Evolutionary conservation across 805 yeast genomes (phyloP).

Genomic region (Tetrapisispora iriomotensis): DNA sequence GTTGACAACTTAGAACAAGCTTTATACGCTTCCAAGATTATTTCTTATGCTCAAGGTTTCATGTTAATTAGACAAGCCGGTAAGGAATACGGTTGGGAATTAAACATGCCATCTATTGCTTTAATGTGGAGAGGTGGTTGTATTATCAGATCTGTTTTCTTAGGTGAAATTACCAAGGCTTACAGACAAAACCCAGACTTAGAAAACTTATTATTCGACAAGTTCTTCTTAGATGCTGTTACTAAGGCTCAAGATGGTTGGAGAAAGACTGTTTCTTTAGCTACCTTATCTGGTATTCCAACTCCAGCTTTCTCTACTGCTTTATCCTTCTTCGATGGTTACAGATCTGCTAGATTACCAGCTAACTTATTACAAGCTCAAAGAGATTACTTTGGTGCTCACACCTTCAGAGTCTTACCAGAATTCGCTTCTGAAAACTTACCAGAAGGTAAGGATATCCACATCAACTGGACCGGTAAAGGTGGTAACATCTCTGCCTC

Average conservation of each 20-base stretch:
- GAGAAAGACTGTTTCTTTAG: conserved; percentile 78
- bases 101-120: conserved; percentile 97
- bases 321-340: conserved; percentile 95
- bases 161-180: conserved; percentile 94
- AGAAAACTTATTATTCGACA: conserved; percentile 91
- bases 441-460: conserved; percentile 77
- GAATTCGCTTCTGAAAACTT: conserved; percentile 66
- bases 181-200: conserved; percentile 87
- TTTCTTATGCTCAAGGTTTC: conserved; percentile 98
- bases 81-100: conserved; percentile 90
- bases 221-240: conserved; percentile 87
- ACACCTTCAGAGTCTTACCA: conserved; percentile 93
- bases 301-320: conserved; percentile 98
- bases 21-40: conserved; percentile 94
- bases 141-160: conserved; percentile 96
- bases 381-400: conserved; percentile 99
- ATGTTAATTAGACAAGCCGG: conserved; percentile 99
- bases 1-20: conserved; percentile 96
- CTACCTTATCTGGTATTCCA: conserved; percentile 84
- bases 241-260: conserved; percentile 90
- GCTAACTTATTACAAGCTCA: conserved; percentile 98
- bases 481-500: conserved; percentile 98
- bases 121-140: conserved; percentile 99
- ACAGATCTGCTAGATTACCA: conserved; percentile 90
- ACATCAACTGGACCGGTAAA: conserved; percentile 98